Evolutionary conservation across 2,329 filamentous ascomycete genomes (phyloP), one percentile per base, ranked within the genome.

Genomic region (Taxawa tesnikishii): DNA sequence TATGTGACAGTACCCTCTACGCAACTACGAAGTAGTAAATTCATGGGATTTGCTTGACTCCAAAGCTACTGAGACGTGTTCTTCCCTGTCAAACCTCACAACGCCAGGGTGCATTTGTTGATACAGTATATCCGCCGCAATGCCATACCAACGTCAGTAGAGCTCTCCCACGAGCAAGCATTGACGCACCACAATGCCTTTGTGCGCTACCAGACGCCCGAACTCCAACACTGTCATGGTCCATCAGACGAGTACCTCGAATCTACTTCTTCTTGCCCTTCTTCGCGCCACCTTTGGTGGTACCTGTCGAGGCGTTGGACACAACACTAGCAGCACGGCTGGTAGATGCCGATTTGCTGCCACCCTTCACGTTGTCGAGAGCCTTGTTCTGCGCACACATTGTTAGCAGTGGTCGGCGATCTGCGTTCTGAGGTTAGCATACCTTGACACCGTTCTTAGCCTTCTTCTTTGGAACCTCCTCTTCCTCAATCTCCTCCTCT

Each of bases 391-490:
- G 53, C 42, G 17, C 4, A 6, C 47, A 41, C 37, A 45, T 27
- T 1, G 5, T 27, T 17, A 15, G 31, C 16, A 28, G 26, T 16
- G 27, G 32, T 31, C 15, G 31, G 14, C n/a, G 4, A 33, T n/a
- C 18, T 16, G 18, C 28, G 24, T 11, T n/a, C n/a, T n/a, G n/a
- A n/a, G 30, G 27, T 15, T 28, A 31, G 58, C 75, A 53, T 67
- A 90, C 84, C 73, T 93, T 92, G 39, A 85, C 79, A 32, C 78
- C 78, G 46, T 82, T 83, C 69, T 92, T 92, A 11, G 76, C 70
- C 73, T 92, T 94, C 71, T 96, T 96, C 72, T 93, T 94, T 2
- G 78, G 77, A n/a, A 85, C 84, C 55, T 81, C 75, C 26, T 82
- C 82, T 33, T 90, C 69, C 32, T 87, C 74, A 45, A 90, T 83